Base-by-base conservation (phyloP, 176 grass and related monocot genomes). In the Olyra latifolia region DNA sequence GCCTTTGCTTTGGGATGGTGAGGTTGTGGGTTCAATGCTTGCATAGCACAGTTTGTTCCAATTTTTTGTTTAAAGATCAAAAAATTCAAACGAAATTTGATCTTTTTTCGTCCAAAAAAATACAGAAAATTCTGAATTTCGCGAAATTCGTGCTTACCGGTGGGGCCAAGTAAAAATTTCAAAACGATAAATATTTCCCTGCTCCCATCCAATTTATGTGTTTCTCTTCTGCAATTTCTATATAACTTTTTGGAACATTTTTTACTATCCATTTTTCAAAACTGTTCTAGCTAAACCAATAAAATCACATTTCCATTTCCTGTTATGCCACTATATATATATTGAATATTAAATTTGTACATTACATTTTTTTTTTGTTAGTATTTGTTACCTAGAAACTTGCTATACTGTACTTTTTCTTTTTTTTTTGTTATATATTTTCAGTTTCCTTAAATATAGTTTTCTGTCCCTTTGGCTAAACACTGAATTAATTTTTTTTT, bases 381-480 rank as follows among this genome's bases (percentile, higher is more conserved):
- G 19, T 5, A 70, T 82, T 62, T 54, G 53, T 76, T 76, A n/a
- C 8, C 30, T 70, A 59, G 50, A 80, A 73, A 56, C 14, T 57
- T 10, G 10, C 17, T 53, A 30, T 53, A 81, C 58, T 59, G 7
- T 20, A 68, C 3, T 75, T 86, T 50, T 64, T 63, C 64, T 28
- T 69, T 72, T 81, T 69, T 72, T 81, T 38, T 45, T 54, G 15
- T 62, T 62, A 76, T 61, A 22, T 63, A 48, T 49, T 87, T 67
- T 15, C 38, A 64, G 38, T 78, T 58, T 72, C 6, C 1, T 48
- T 15, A 2, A 77, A 40, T 35, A 71, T 10, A 61, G 3, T 83
- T 55, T 61, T 45, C 48, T 83, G 49, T 62, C 44, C 6, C 4
- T 25, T 69, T 68, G 29, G 22, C 19, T 10, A 15, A 53, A 73